phyloP scores from a whole-genome alignment of 352 stramenopile genomes.

The Phytophthora agathidicida region DNA sequence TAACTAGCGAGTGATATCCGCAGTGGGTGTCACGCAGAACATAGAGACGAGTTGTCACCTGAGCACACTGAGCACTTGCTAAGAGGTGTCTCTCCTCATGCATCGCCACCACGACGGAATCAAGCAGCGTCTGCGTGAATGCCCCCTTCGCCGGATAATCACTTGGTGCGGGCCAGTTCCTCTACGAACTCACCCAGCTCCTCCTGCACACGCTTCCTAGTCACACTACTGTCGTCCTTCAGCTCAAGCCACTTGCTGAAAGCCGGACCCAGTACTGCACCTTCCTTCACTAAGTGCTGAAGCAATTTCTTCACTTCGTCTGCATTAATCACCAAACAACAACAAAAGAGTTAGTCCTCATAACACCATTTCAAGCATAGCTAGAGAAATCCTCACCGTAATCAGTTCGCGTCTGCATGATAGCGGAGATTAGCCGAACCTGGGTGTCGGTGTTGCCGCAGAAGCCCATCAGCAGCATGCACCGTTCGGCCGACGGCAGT shows the following conservation, averaged over 20 bases:
- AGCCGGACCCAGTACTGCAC: conserved; percentile 48
- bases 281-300: conserved; percentile 73
- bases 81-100: conserved; percentile 17
- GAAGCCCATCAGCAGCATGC: conserved; percentile 78
- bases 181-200: conserved; percentile 79
- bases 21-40: conserved; percentile 6
- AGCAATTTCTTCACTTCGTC: conserved; percentile 72
- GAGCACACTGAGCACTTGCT: conserved; percentile 22
- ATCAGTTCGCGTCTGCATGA: conserved; percentile 70
- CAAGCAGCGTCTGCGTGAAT: conserved; percentile 2
- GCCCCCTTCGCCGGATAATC: conserved; percentile 20
- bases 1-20: conserved; percentile 29
- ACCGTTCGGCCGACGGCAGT: conserved; percentile 59
- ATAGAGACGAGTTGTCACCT: conserved; percentile 18
- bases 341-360: conserved; percentile 11
- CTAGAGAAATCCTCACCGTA: conserved; percentile 42
- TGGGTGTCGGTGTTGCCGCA: conserved; percentile 71
- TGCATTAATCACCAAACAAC: conserved; percentile 28
- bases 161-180: conserved; percentile 74
- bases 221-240: conserved; percentile 77
- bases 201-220: conserved; percentile 69
- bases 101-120: conserved; percentile 7
- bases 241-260: conserved; percentile 78
- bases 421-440: conserved; percentile 59
- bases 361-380: not conserved